phyloP scores from a whole-genome alignment of 177 flowering plant species.

The Vitis hybrid region DNA sequence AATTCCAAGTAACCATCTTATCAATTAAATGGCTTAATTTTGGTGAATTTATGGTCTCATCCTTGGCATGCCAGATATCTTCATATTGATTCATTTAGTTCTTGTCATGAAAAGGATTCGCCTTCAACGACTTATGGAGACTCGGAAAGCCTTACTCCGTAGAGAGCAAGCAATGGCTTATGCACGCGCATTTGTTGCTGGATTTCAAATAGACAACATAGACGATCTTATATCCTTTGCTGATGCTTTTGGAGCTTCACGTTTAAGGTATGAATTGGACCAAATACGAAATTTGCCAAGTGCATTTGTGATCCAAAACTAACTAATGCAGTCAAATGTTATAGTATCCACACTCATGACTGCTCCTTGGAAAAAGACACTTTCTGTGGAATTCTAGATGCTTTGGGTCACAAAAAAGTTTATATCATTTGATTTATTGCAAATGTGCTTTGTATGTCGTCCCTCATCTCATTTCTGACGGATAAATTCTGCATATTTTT shows the following conservation, averaged over 20 bases:
- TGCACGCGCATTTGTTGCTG: conserved; percentile 71
- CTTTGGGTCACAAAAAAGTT: background rate
- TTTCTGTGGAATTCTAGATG: background rate
- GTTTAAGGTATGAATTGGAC: conserved; percentile 50
- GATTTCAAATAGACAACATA: conserved; percentile 56
- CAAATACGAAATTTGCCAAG: background rate
- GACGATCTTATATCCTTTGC: conserved; percentile 66
- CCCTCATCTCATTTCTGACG: background rate
- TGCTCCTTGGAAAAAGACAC: too few relatives aligned
- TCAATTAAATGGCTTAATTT: background rate
- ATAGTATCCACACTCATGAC: too few relatives aligned
- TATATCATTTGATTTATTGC: background rate
- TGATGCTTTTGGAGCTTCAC: conserved; percentile 72
- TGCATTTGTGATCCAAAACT: background rate
- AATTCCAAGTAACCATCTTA: conserved; percentile 55
- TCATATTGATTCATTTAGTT: conserved; percentile 3
- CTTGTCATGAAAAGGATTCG: conserved; percentile 44
- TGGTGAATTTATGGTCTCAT: background rate
- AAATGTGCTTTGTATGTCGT: background rate
- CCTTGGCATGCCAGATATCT: background rate
- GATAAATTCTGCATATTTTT: background rate
- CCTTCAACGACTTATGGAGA: conserved; percentile 60
- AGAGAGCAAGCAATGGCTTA: conserved; percentile 85
- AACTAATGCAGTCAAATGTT: background rate
- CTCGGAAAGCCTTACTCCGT: conserved; percentile 60